Conservation (phyloP, 208 protist genomes). For the Leishmania major region DNA sequence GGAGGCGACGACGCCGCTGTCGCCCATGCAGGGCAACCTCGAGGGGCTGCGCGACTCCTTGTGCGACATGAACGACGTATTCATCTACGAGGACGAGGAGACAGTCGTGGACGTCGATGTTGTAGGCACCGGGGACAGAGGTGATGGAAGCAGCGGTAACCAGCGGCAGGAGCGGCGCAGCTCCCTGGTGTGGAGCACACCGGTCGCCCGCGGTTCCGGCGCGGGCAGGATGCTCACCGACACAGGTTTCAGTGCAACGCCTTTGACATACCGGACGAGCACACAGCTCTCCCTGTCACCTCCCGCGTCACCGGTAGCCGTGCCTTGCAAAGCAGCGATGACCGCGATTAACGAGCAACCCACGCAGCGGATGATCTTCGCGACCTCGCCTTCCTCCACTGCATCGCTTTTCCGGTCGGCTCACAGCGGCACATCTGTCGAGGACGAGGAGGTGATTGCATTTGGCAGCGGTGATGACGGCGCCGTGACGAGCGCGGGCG, state of each 20-base stretch:
- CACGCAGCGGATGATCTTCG: constrained; percentile 4
- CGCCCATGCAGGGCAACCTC: not conserved
- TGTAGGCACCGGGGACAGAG: not conserved
- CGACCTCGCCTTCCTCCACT: not conserved
- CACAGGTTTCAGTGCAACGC: constrained; percentile 17
- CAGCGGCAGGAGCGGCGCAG: constrained; percentile 22
- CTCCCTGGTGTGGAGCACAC: constrained; percentile 36
- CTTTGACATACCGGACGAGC: constrained; percentile 29
- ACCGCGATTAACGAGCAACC: not conserved
- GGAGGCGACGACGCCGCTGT: not conserved
- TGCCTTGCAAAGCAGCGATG: not conserved
- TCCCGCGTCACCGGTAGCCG: not conserved
- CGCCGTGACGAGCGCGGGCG: not conserved
- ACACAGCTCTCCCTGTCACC: constrained; percentile 22
- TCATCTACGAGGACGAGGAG: constrained; percentile 56
- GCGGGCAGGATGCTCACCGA: constrained; percentile 7
- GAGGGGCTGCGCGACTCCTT: constrained; percentile 28
- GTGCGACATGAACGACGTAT: constrained; percentile 48
- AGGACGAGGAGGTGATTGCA: not conserved
- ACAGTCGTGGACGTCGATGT: not conserved
- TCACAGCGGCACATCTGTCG: not conserved
- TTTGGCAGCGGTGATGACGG: not conserved
- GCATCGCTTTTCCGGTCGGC: not conserved
- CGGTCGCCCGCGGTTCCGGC: constrained; percentile 13
- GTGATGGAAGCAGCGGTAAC: constrained; percentile 1